Evolutionary conservation across 1,284 basidiomycete species (phyloP).

Genomic region (Sphagnurus paluster): DNA sequence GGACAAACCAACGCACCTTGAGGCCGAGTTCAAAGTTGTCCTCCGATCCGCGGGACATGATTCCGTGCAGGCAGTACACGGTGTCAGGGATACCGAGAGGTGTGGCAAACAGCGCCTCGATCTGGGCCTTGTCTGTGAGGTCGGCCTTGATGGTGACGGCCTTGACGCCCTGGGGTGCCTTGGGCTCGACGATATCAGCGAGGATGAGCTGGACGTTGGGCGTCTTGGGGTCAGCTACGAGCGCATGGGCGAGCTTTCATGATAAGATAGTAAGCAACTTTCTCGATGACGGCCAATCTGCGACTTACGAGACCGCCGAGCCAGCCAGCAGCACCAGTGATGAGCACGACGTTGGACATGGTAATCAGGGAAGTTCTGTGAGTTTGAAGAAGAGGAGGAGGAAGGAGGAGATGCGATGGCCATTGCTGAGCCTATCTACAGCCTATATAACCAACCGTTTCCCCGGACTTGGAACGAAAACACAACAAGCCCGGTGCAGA

Average conservation of each 20-base stretch:
- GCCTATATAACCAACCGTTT: too few species aligned
- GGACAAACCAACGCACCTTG: slow-evolving; percentile 29
- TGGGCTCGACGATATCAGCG: slow-evolving; percentile 54
- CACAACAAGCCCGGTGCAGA: too few species aligned
- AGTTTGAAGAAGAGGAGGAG: slow-evolving; percentile 7
- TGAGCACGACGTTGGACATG: slow-evolving; percentile 42
- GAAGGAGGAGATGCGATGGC: not conserved
- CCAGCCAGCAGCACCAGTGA: slow-evolving; percentile 56
- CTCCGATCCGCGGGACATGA: slow-evolving; percentile 71
- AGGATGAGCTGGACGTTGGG: slow-evolving; percentile 51
- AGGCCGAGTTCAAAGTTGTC: slow-evolving; percentile 63
- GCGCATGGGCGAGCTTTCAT: slow-evolving; percentile 35
- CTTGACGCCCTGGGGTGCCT: slow-evolving; percentile 36
- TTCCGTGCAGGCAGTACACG: slow-evolving; percentile 63
- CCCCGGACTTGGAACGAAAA: too few species aligned
- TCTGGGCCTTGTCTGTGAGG: slow-evolving; percentile 42
- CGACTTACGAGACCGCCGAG: slow-evolving; percentile 40
- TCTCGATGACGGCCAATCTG: not conserved
- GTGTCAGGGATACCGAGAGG: slow-evolving; percentile 42
- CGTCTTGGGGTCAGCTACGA: slow-evolving; percentile 33
- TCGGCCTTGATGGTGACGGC: slow-evolving; percentile 49
- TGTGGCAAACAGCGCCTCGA: slow-evolving; percentile 41
- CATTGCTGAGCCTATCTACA: not conserved
- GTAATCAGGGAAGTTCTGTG: too few species aligned
- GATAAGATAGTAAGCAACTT: slow-evolving; percentile 1